Conservation (phyloP, 1,139 yeast species). For the Pichia sp. region DNA sequence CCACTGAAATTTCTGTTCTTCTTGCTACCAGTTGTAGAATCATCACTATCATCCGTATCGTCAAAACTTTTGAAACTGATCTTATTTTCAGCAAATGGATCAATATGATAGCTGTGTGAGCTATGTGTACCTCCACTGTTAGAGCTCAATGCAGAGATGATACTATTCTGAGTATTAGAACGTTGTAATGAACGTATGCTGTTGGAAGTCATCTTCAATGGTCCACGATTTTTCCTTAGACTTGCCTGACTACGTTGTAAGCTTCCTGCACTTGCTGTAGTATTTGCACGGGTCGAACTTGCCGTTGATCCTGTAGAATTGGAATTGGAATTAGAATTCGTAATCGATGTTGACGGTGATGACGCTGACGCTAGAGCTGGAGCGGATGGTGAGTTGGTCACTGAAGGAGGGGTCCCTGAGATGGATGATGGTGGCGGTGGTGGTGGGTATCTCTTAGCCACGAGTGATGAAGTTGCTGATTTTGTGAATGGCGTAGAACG, state of each 20-base stretch:
- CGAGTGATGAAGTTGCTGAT: conserved; percentile 16
- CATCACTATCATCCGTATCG: conserved; percentile 3
- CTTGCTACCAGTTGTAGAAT: too few species aligned
- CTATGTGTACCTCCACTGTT: conserved; percentile 9
- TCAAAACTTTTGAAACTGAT: conserved; percentile 43
- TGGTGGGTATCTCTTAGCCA: conserved; percentile 26
- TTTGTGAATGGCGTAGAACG: conserved; percentile 62
- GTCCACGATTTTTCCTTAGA: too few species aligned
- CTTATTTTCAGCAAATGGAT: conserved; percentile 58
- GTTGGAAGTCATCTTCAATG: conserved; percentile 13
- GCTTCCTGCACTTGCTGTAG: too few species aligned
- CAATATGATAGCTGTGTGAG: conserved; percentile 25
- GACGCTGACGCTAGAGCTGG: background rate
- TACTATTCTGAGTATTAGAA: conserved; percentile 12
- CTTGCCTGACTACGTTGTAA: too few species aligned
- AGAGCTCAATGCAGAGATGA: conserved; percentile 9
- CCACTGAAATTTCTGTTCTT: too few species aligned
- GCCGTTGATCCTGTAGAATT: too few species aligned
- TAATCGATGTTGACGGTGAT: background rate
- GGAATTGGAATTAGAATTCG: conserved; percentile 2
- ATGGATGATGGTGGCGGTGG: conserved; percentile 22
- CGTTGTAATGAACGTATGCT: conserved; percentile 10
- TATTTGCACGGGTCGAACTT: too few species aligned
- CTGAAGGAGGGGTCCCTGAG: too few species aligned
- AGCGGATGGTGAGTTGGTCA: background rate